Base-by-base conservation (phyloP, 1,284 basidiomycete species). In the Inonotus obliquus region DNA sequence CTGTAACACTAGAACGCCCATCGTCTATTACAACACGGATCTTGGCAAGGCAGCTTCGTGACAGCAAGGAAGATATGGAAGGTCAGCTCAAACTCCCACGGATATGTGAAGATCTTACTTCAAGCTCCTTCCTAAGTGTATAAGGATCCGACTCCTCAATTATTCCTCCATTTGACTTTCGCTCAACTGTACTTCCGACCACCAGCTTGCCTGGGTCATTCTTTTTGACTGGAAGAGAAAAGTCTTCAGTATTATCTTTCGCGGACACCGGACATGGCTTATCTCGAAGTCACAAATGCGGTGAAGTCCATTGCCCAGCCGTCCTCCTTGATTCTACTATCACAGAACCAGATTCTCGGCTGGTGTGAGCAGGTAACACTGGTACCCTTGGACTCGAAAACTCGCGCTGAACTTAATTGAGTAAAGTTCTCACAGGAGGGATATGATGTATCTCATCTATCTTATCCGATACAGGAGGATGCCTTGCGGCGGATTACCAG, bases 351-450 rank as follows among this genome's bases (percentile, higher is more conserved):
- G 29, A 71, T 74, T 41, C 54, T 60, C 47, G 68, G 54, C 60
- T 77, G 75, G 77, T 77, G 77, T 58, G 68, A 75, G 59, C 77
- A 79, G 70, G 77, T 76, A 35, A 29, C 9, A 32, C 10, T n/a
- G 29, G 17, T 32, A 25, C 48, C 11, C 37, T n/a, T 38, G 49
- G 63, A 51, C 53, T 23, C 19, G 39, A 39, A 45, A 52, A 38
- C 37, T 55, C 45, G n/a, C 53, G 4, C 39, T 14, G 2, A 53
- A 58, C 21, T 44, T 44, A 19, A 35, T 38, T n/a, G 44, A n/a
- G 17, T 37, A 23, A 29, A 79, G 77, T 73, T 77, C 62, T 68
- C 77, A 25, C 74, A 79, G 62, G 79, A 79, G 67, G 79, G 78
- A n/a, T 78, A 80, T 64, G 64, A 72, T 35, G 72, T 76, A 21